Evolutionary conservation across 116 monocot genomes (phyloP).

Genomic region (Cymodocea nodosa): DNA sequence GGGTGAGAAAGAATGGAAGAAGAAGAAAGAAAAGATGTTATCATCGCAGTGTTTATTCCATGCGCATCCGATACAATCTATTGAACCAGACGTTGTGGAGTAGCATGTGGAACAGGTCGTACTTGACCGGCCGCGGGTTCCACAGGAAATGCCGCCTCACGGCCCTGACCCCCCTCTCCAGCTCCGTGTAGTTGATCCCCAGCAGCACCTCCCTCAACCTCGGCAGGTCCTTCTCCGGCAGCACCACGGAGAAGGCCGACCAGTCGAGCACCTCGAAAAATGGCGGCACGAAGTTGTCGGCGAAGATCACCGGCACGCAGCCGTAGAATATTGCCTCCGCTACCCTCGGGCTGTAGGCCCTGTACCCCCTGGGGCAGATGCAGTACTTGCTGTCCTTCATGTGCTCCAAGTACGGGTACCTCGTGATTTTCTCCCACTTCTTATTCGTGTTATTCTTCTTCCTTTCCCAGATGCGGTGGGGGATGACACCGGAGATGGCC

Average conservation of each 20-base stretch:
- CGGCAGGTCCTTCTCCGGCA: constrained; percentile 32
- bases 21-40: too few species aligned
- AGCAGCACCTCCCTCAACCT: constrained; percentile 31
- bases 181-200: constrained; percentile 22
- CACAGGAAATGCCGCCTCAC: constrained; percentile 48
- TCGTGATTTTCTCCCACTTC: not conserved
- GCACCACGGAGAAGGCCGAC: constrained; percentile 39
- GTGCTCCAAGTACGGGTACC: constrained; percentile 16
- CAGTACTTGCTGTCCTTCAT: constrained; percentile 68
- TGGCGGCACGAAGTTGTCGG: constrained; percentile 53
- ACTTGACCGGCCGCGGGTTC: constrained; percentile 32
- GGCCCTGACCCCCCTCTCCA: constrained; percentile 34
- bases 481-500: constrained; percentile 9
- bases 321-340: constrained; percentile 32
- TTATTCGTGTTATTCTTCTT: not conserved
- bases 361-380: constrained; percentile 46
- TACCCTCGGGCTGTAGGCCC: constrained; percentile 49
- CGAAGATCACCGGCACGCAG: constrained; percentile 43
- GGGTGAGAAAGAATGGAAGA: too few species aligned
- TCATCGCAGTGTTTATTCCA: too few species aligned
- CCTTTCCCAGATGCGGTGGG: not conserved
- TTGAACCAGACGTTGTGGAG: constrained; percentile 15
- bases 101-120: constrained; percentile 16
- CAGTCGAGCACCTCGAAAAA: constrained; percentile 50
- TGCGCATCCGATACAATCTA: not conserved